Conservation (phyloP, 2,329 filamentous ascomycete genomes). For the Ceratocystis lukuohia region DNA sequence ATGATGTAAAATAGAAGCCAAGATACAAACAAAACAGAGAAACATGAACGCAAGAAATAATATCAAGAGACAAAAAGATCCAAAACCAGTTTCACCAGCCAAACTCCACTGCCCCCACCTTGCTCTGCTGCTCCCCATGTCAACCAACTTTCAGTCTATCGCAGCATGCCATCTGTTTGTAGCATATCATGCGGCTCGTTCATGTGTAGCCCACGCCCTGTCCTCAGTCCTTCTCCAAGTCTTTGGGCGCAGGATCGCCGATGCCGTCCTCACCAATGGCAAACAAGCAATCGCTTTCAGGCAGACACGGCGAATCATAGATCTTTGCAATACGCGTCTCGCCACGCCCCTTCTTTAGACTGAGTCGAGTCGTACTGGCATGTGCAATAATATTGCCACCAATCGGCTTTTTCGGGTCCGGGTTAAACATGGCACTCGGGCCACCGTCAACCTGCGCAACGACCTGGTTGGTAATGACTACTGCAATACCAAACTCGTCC, state of each 20-base stretch:
- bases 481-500: conserved; percentile 85
- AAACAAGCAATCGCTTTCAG: conserved; percentile 92
- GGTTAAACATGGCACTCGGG: conserved; percentile 95
- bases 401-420: conserved; percentile 97
- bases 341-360: conserved; percentile 84
- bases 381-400: conserved; percentile 98
- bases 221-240: conserved; percentile 65
- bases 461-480: conserved; percentile 97
- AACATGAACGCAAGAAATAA: conserved; percentile 3
- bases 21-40: neutral
- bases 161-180: neutral
- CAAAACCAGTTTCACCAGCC: neutral
- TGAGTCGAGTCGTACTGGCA: conserved; percentile 86
- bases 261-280: conserved; percentile 97
- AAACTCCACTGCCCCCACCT: neutral
- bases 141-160: neutral
- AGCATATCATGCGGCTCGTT: neutral
- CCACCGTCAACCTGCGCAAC: conserved; percentile 97
- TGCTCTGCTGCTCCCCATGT: neutral
- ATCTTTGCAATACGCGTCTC: conserved; percentile 98
- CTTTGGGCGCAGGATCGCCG: conserved; percentile 88
- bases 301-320: conserved; percentile 93
- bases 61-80: neutral
- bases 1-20: conserved; percentile 1
- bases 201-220: neutral